Evolutionary conservation across 352 stramenopile species (phyloP).

Genomic region (Pythium guiyangense): DNA sequence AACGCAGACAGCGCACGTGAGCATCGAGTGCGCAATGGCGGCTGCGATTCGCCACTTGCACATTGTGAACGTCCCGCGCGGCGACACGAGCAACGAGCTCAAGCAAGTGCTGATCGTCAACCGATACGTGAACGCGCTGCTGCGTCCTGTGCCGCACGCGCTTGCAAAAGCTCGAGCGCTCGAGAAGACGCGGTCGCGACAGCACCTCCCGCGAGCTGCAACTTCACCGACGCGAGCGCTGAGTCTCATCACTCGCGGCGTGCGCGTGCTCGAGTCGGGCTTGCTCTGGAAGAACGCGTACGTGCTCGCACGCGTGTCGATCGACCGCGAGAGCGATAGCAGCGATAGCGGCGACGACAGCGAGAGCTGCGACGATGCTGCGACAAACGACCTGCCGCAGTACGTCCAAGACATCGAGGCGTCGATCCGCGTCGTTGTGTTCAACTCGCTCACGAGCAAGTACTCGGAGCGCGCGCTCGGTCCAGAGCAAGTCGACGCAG

Average conservation of each 20-base stretch:
- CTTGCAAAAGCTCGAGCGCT: not conserved
- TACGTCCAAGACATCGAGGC: constrained; percentile 11
- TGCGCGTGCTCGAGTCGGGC: constrained; percentile 38
- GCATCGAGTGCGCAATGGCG: constrained; percentile 28
- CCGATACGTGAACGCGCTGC: constrained; percentile 22
- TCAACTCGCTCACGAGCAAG: constrained; percentile 10
- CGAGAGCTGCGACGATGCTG: not conserved
- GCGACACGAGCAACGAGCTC: not conserved
- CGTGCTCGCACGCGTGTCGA: constrained; percentile 31
- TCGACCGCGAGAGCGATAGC: constrained; percentile 13
- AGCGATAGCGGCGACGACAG: not conserved
- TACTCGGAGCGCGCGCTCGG: constrained; percentile 10
- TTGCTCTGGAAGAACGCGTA: constrained; percentile 54
- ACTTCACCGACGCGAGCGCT: constrained; percentile 12
- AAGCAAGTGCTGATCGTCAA: constrained; percentile 36
- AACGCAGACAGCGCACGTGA: constrained; percentile 11
- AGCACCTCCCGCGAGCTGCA: constrained; percentile 11
- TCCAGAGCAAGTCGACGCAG: constrained; percentile 4
- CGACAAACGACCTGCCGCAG: too few relatives aligned
- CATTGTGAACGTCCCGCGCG: constrained; percentile 29
- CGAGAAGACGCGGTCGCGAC: constrained; percentile 13
- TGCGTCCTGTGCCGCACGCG: constrained; percentile 5
- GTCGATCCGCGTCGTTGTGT: constrained; percentile 2
- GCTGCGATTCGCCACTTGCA: constrained; percentile 34
- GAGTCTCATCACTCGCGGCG: not conserved